Evolutionary conservation across 306 rosid species (phyloP).

Genomic region (Lathyrus tuberosus): DNA sequence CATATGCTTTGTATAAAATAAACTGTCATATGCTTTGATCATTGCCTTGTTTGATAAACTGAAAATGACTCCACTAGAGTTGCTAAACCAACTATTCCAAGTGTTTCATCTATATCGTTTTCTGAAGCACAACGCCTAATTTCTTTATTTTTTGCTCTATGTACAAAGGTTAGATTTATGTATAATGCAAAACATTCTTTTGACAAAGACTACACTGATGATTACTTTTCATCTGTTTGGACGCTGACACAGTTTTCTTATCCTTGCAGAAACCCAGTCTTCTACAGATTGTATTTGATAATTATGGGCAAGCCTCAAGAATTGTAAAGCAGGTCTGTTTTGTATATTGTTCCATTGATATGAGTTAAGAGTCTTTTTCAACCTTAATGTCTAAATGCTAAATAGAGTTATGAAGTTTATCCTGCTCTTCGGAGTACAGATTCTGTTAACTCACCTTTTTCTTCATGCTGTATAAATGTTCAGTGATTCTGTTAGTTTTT

Average conservation of each 20-base stretch:
- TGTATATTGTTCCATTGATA: background rate
- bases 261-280: slow-evolving; percentile 84
- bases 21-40: too few relatives aligned
- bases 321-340: slow-evolving; percentile 79
- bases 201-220: slow-evolving; percentile 20
- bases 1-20: too few relatives aligned
- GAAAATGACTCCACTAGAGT: slow-evolving; percentile 57
- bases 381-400: slow-evolving; percentile 2
- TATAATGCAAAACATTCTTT: slow-evolving; percentile 22
- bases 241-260: slow-evolving; percentile 31
- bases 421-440: slow-evolving; percentile 17
- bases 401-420: slow-evolving; percentile 6
- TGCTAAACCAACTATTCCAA: slow-evolving; percentile 43
- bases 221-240: slow-evolving; percentile 31
- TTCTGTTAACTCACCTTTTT: background rate
- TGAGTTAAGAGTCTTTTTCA: slow-evolving; percentile 13
- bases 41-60: too few relatives aligned
- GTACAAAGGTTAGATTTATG: slow-evolving; percentile 73
- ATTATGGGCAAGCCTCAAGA: slow-evolving; percentile 69
- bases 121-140: slow-evolving; percentile 83
- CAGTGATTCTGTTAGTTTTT: background rate
- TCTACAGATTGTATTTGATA: slow-evolving; percentile 79
- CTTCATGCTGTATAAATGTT: background rate
- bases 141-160: slow-evolving; percentile 89
- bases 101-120: slow-evolving; percentile 57